A percentile compares a stretch with the other conserved stretches of the same genome.
phyloP scores from a whole-genome alignment of 139 green algal genomes.

The Picochlorum sp. region DNA sequence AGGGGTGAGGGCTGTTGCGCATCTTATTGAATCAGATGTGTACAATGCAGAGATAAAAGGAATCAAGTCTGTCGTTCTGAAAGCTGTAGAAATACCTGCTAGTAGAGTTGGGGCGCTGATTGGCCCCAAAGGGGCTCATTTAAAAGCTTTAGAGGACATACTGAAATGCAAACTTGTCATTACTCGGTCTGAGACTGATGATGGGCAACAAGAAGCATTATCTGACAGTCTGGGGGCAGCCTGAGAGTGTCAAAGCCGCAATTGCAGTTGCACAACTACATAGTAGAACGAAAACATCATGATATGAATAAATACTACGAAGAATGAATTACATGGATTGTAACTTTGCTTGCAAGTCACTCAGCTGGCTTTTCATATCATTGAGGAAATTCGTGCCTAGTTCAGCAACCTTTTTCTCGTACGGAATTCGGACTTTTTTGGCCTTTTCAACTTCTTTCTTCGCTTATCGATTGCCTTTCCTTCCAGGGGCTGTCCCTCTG shows the following conservation, averaged over 20 bases:
- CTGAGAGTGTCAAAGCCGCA: slow-evolving; percentile 24
- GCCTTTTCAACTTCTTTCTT: slow-evolving; percentile 71
- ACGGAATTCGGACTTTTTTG: slow-evolving; percentile 17
- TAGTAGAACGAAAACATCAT: neutral
- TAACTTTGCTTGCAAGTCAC: slow-evolving; percentile 4
- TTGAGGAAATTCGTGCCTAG: slow-evolving; percentile 10
- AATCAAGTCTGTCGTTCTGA: slow-evolving; percentile 19
- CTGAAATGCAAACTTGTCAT: slow-evolving; percentile 26
- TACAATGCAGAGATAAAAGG: slow-evolving; percentile 22
- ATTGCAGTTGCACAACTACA: slow-evolving; percentile 1
- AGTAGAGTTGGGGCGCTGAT: slow-evolving; percentile 21
- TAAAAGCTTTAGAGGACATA: slow-evolving; percentile 30
- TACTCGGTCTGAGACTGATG: slow-evolving; percentile 4
- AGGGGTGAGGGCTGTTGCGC: slow-evolving; percentile 14
- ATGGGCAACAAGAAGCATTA: neutral
- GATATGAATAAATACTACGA: slow-evolving; percentile 8
- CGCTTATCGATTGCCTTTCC: slow-evolving; percentile 63
- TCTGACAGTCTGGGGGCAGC: slow-evolving; percentile 22
- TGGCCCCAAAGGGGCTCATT: slow-evolving; percentile 18
- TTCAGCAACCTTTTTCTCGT: slow-evolving; percentile 27
- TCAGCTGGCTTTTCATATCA: slow-evolving; percentile 12
- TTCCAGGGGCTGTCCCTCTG: slow-evolving; percentile 63
- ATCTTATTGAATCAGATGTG: slow-evolving; percentile 16
- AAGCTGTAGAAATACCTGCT: slow-evolving; percentile 20
- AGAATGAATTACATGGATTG: too few species aligned